Conservation (phyloP, 345 rosid genomes). For the Erysimum cheiranthoides region DNA sequence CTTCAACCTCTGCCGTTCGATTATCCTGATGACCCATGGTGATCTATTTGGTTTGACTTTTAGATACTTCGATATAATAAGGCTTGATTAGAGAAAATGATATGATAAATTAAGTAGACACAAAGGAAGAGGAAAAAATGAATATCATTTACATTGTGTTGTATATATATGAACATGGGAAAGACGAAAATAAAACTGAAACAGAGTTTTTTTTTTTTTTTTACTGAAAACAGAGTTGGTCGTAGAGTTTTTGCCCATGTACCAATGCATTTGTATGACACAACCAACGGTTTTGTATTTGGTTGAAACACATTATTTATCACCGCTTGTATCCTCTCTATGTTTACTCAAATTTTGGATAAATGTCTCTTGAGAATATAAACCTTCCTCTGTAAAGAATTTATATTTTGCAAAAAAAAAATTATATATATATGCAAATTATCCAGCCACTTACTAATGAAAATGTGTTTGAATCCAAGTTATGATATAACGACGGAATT, state of each 20-base stretch:
- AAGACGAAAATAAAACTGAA: neutral
- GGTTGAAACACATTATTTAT: neutral
- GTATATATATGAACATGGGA: neutral
- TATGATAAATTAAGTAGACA: constrained; percentile 1
- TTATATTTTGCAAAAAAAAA: too few relatives aligned
- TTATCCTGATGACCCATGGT: constrained; percentile 80
- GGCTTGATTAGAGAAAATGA: neutral
- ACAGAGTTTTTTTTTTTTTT: too few relatives aligned
- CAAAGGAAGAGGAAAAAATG: neutral
- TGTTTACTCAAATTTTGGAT: too few relatives aligned
- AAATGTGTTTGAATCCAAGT: too few relatives aligned
- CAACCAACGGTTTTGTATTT: constrained; percentile 14
- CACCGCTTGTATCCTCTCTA: too few relatives aligned
- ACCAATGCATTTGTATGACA: neutral
- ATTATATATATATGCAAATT: too few relatives aligned
- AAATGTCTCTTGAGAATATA: too few relatives aligned
- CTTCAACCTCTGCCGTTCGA: constrained; percentile 72
- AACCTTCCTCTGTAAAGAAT: too few relatives aligned
- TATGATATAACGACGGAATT: too few relatives aligned
- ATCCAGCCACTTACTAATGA: too few relatives aligned
- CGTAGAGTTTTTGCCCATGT: neutral
- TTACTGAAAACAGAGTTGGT: constrained; percentile 1
- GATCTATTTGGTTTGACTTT: constrained; percentile 5
- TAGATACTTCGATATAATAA: neutral
- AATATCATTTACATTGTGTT: neutral